Percentiles rank a stretch among this genome's conserved stretches.
Evolutionary conservation across 169 alveolate genomes (phyloP).

Genomic region (Sarcocystis neurona): DNA sequence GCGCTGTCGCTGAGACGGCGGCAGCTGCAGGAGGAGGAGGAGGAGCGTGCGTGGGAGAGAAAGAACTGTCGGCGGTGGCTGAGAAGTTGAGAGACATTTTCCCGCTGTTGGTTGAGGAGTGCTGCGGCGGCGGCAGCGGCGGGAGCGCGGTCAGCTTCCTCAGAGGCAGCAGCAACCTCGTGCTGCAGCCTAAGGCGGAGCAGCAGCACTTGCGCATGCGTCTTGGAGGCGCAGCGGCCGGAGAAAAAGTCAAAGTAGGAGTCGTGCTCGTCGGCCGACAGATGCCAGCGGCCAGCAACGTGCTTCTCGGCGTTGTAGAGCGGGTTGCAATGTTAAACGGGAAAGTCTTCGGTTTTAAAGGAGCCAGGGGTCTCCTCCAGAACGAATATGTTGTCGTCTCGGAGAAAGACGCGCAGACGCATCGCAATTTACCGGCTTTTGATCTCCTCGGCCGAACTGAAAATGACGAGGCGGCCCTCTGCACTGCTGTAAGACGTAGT

Average conservation of each 20-base stretch:
- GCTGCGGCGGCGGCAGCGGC: slow-evolving; percentile 2
- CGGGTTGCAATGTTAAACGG: slow-evolving; percentile 26
- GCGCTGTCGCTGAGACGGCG: background rate
- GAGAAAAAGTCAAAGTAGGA: slow-evolving; percentile 76
- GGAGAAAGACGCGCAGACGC: slow-evolving; percentile 28
- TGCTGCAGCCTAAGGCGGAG: background rate
- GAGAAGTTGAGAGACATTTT: too few relatives aligned
- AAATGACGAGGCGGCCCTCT: slow-evolving; percentile 12
- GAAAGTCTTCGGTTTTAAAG: slow-evolving; percentile 24
- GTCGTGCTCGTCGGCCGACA: slow-evolving; percentile 91
- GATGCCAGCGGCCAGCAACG: slow-evolving; percentile 95
- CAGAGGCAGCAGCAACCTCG: background rate
- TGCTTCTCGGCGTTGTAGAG: slow-evolving; percentile 88
- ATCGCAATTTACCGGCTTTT: background rate
- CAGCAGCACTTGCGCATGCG: too few relatives aligned
- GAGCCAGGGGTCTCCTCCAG: slow-evolving; percentile 30
- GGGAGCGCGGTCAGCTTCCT: slow-evolving; percentile 11
- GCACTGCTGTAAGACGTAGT: background rate
- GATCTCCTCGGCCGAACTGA: slow-evolving; percentile 42
- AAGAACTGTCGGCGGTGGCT: too few relatives aligned
- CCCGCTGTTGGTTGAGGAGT: too few relatives aligned
- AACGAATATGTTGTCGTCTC: background rate
- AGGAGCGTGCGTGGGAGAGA: too few relatives aligned
- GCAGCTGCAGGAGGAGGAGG: background rate
- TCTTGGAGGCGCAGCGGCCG: background rate